Conservation (phyloP, 2,329 filamentous ascomycete species). For the Sphaerulina vaccinii region DNA sequence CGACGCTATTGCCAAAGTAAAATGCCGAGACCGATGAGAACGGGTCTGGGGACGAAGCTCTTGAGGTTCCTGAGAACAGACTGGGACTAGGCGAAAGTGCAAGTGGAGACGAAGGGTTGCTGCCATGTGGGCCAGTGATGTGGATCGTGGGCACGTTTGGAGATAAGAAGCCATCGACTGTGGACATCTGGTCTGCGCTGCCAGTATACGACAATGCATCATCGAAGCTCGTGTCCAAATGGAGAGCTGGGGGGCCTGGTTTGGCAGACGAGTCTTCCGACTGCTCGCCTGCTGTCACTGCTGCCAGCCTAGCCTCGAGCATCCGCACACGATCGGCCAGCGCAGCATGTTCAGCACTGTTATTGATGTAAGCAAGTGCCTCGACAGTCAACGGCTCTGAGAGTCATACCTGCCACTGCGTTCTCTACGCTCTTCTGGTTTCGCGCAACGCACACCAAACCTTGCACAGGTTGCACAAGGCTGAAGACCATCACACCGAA, state of each 20-base stretch:
- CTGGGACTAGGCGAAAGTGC: conserved; percentile 17
- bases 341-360: conserved; percentile 18
- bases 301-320: conserved; percentile 20
- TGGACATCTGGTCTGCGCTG: conserved; percentile 11
- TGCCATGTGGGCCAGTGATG: conserved; percentile 21
- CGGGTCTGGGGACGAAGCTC: conserved; percentile 20
- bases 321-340: conserved; percentile 20
- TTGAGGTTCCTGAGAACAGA: conserved; percentile 19
- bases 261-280: not conserved
- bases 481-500: conserved; percentile 18
- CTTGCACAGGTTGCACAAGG: conserved; percentile 22
- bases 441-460: conserved; percentile 20
- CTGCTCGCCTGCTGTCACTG: conserved; percentile 12
- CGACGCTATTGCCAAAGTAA: conserved; percentile 7
- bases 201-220: not conserved
- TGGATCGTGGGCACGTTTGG: conserved; percentile 19
- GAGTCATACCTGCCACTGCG: conserved; percentile 16
- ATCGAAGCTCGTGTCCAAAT: conserved; percentile 20
- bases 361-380: not conserved
- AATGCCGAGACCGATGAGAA: conserved; percentile 15
- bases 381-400: not conserved
- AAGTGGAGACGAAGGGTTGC: conserved; percentile 14
- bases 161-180: conserved; percentile 11
- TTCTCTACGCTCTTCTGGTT: conserved; percentile 18
- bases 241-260: conserved; percentile 15